Evolutionary conservation across 345 rosid genomes (phyloP), one percentile per base, ranked within the genome.

Genomic region (Camelina laxa): DNA sequence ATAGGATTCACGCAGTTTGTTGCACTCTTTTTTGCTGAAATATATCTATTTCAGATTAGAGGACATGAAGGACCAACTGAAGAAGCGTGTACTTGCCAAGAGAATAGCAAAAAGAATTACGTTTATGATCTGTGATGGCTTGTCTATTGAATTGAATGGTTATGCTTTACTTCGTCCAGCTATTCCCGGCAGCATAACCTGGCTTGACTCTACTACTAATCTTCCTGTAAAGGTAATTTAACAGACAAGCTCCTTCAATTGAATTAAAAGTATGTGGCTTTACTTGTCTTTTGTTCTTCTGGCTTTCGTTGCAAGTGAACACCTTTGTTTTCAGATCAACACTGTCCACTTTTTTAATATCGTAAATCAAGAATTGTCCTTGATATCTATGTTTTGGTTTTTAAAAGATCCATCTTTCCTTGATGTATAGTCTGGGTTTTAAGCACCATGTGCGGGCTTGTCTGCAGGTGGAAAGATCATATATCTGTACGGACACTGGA

Each of bases 121-220:
- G 47, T 84, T 95, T 69, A 33, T 82, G 51, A 79, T 95, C 72
- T 80, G 82, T 62, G 77, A 68, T 45, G 90, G 90, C 60, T 50
- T 95, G 56, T 87, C 99, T 59, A 87, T 92, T 73, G 89, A 88
- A 81, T 73, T 95, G 79, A 86, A 89, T 82, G 79, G 89, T 16
- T 95, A 90, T 80, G 97, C 97, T 72, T 79, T 95, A 72, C 80
- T 95, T 79, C 97, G 96, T 64, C 93, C 92, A 12, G 83, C 96
- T 56, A 72, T 77, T 70, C 92, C 92, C 73, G 99, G 99, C 84
- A 72, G 86, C 66, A 86, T 85, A 72, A 88, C 89, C 19, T 95
- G 99, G 99, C 92, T 95, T 65, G 96, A 95, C 86, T 92, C 99
- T 64, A 89, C 91, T 60, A 87, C 92, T 33, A 95, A 95, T 82